phyloP scores from a whole-genome alignment of 2,329 filamentous ascomycete genomes.

The Sclerotinia sclerotiorum region DNA sequence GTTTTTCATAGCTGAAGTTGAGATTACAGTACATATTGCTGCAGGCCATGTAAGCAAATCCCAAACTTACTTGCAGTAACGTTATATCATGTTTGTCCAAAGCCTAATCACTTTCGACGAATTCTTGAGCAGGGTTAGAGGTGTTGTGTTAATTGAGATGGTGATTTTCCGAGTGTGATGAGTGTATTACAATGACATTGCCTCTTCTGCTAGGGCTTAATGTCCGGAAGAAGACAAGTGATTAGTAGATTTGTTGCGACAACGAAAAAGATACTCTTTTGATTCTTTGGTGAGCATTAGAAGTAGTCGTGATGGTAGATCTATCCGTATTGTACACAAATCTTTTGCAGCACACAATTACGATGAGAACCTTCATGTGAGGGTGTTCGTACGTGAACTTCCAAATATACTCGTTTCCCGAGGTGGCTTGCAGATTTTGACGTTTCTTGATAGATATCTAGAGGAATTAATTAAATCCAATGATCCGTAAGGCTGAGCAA shows the following conservation, averaged over 20 bases:
- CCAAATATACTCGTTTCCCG: neutral
- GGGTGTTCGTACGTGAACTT: neutral
- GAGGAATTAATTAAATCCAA: neutral
- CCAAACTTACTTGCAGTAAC: neutral
- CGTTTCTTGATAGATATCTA: constrained; percentile 8
- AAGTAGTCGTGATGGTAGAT: constrained; percentile 2
- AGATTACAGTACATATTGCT: neutral
- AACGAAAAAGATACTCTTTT: neutral
- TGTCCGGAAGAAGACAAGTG: neutral
- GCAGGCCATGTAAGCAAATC: neutral
- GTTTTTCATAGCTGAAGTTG: neutral
- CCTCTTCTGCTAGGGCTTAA: constrained; percentile 1
- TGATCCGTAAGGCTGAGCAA: constrained; percentile 15
- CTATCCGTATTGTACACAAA: constrained; percentile 1
- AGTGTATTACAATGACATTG: neutral
- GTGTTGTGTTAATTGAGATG: neutral
- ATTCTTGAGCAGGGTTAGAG: neutral
- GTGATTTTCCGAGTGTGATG: neutral
- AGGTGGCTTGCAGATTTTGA: neutral
- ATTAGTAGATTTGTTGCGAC: neutral
- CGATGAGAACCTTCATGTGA: neutral
- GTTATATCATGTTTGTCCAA: neutral
- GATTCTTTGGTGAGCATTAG: constrained; percentile 1
- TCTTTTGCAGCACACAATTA: neutral
- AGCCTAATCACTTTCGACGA: neutral